Conservation (phyloP, 2,329 filamentous ascomycete genomes). For the Colletotrichum lindemuthianum region DNA sequence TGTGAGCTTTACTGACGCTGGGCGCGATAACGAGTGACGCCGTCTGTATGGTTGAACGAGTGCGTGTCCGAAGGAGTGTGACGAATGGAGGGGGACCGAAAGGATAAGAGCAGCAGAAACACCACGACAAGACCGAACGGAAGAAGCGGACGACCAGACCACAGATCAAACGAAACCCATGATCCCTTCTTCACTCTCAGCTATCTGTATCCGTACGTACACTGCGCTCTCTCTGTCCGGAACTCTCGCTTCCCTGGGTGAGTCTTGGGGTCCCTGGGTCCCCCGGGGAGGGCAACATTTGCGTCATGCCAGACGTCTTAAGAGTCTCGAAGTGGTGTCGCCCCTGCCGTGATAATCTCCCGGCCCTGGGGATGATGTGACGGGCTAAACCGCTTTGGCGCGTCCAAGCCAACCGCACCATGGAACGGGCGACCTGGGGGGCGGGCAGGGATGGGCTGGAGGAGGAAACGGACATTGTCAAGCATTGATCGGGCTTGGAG, state of each 20-base stretch:
- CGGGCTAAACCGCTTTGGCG: constrained; percentile 34
- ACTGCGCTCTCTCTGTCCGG: neutral
- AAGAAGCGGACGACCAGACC: constrained; percentile 25
- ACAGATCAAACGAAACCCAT: constrained; percentile 29
- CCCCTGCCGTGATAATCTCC: constrained; percentile 37
- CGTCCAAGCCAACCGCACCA: constrained; percentile 33
- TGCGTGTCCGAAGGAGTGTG: neutral
- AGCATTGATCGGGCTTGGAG: too few relatives aligned
- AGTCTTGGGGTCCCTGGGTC: neutral
- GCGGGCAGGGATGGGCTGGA: constrained; percentile 3
- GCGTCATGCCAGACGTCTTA: constrained; percentile 27
- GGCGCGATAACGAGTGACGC: too few relatives aligned
- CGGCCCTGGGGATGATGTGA: constrained; percentile 30
- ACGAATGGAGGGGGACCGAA: neutral
- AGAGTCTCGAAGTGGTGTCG: constrained; percentile 24
- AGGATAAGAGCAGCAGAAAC: neutral
- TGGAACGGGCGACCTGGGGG: constrained; percentile 20
- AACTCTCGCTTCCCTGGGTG: neutral
- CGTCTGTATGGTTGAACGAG: neutral
- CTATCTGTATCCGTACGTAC: too few relatives aligned
- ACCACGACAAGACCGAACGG: constrained; percentile 8
- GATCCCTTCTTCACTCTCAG: constrained; percentile 7
- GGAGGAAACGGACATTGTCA: neutral
- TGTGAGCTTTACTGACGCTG: too few relatives aligned
- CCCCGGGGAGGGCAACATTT: neutral